Evolutionary conservation across 208 protist species (phyloP).

Genomic region (Herpetomonas muscarum): DNA sequence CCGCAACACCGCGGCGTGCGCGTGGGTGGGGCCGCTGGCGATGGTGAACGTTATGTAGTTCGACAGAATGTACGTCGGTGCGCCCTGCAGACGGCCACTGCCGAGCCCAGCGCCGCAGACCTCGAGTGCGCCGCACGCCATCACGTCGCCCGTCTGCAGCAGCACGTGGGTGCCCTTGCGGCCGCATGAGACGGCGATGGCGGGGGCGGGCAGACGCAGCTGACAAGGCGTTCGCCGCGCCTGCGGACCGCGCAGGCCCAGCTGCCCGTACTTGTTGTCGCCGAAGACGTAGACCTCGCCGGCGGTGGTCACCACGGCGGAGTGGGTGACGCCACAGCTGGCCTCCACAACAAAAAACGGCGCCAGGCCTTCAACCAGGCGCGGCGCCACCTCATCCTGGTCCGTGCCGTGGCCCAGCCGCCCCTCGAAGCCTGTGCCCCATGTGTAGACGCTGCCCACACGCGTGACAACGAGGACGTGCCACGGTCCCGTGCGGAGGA

Average conservation of each 20-base stretch:
- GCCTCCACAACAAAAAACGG: conserved; percentile 39
- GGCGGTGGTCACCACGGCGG: conserved; percentile 44
- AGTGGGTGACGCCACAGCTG: conserved; percentile 59
- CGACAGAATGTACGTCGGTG: conserved; percentile 39
- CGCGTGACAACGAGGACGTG: conserved; percentile 57
- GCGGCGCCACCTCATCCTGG: conserved; percentile 27
- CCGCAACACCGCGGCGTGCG: conserved; percentile 28
- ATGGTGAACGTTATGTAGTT: conserved; percentile 54
- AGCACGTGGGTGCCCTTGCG: conserved; percentile 59
- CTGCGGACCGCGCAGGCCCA: conserved; percentile 34
- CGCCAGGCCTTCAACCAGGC: conserved; percentile 39
- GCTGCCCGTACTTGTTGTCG: conserved; percentile 51
- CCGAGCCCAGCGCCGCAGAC: conserved; percentile 44
- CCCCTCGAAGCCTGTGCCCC: conserved; percentile 52
- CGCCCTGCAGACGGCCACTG: conserved; percentile 22
- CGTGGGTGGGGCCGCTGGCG: conserved; percentile 32
- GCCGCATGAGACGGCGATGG: conserved; percentile 56
- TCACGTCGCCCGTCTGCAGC: conserved; percentile 63
- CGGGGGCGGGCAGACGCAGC: conserved; percentile 35
- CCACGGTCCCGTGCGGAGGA: conserved; percentile 47
- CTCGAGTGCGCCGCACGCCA: conserved; percentile 51
- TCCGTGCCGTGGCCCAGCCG: conserved; percentile 62
- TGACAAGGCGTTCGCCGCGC: conserved; percentile 21
- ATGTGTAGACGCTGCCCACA: conserved; percentile 58
- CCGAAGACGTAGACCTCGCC: conserved; percentile 75